Base-by-base conservation (phyloP, 108 stramenopile species). In the Bacterosira constricta region DNA sequence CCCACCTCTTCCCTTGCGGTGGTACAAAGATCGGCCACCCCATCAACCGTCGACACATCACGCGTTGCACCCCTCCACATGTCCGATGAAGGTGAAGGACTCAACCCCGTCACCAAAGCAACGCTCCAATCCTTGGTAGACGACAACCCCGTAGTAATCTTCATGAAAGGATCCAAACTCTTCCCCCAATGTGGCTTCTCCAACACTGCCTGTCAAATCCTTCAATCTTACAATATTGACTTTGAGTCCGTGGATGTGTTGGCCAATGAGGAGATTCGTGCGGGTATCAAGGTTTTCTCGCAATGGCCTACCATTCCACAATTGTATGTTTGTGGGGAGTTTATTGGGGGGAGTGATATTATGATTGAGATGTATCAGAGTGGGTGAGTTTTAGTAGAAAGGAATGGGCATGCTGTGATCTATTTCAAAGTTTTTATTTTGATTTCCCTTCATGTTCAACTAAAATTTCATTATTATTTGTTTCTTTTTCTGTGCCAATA, bases 291-390 rank as follows among this genome's bases (percentile, higher is more conserved):
- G 80, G 85, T 82, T 12, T 96, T 77, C 66, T 79, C 75, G 9
- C 83, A 94, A 41, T 99, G 99, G 99, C 99, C 99, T 6, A 99
- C 99, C 21, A 97, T 99, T 75, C 99, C 98, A 0, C 99, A 99
- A 70, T 87, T 99, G 27, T 99, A 98, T 72, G 96, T 99, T 15
- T 86, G 76, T 52, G 97, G 98, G 26, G 98, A 98, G 69, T 99
- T 99, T 79, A 84, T 99, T 54, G 99, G 99, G 53, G 99, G 99
- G 51, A 93, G 91, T 63, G 99, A 99, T 81, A 99, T 99, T 55
- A 69, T 96, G 69, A 88, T 87, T 56, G 80, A 85, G 68, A 76
- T 92, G 80, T 94, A 97, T 73, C 89, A 97, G 78, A 86, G 66
- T 52, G 98, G 97, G 53, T 54, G 27, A 54, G 53, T 54, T 35